Conservation (phyloP, 495 filamentous ascomycete species). For the Pyrenopolyporus hunteri region DNA sequence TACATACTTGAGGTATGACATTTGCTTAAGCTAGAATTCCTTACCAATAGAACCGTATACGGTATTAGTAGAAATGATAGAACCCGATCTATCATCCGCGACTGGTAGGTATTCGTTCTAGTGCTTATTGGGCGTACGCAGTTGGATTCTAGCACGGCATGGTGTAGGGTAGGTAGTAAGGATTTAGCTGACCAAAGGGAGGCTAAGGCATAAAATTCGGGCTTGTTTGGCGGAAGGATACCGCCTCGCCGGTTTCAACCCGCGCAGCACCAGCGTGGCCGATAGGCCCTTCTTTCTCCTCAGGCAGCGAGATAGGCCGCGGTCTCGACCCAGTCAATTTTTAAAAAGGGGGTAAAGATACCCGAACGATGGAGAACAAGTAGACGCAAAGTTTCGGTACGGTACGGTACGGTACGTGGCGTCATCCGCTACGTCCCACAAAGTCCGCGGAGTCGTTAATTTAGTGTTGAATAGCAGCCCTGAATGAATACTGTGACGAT, state of each 20-base stretch:
- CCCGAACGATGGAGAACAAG: slow-evolving; percentile 27
- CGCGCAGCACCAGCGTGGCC: slow-evolving; percentile 11
- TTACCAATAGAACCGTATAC: too few relatives aligned
- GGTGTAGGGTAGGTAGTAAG: slow-evolving; percentile 9
- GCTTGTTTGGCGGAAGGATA: slow-evolving; percentile 1
- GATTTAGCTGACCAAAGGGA: slow-evolving; percentile 11
- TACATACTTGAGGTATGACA: too few relatives aligned
- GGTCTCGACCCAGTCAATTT: slow-evolving; percentile 4
- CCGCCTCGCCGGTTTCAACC: slow-evolving; percentile 15
- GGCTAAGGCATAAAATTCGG: slow-evolving; percentile 17
- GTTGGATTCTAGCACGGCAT: background rate
- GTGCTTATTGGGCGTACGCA: background rate
- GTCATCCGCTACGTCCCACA: slow-evolving; percentile 38
- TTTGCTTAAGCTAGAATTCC: too few relatives aligned
- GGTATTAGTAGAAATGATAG: too few relatives aligned
- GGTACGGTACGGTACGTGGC: slow-evolving; percentile 46
- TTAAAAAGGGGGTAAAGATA: background rate
- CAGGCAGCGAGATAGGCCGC: slow-evolving; percentile 2
- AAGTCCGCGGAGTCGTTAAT: slow-evolving; percentile 17
- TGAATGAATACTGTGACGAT: slow-evolving; percentile 7
- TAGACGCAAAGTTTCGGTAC: slow-evolving; percentile 37
- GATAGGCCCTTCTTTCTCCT: slow-evolving; percentile 7
- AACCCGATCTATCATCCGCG: background rate
- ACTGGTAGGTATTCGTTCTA: background rate
- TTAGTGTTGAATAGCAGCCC: slow-evolving; percentile 19